Evolutionary conservation across 495 filamentous ascomycete species (phyloP), one percentile per base, ranked within the genome.

Genomic region (Parathielavia appendiculata): DNA sequence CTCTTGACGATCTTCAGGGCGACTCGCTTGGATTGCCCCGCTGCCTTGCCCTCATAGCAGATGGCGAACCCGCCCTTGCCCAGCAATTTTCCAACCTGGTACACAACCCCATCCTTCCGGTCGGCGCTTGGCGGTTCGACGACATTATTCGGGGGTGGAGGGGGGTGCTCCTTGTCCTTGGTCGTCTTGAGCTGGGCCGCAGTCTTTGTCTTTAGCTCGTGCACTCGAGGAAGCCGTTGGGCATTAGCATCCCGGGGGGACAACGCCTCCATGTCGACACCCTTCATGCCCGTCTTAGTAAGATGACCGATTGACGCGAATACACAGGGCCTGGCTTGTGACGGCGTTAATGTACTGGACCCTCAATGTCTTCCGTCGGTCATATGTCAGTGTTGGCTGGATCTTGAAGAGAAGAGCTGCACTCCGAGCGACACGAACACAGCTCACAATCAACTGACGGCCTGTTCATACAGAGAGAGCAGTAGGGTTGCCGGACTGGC

Each of bases 21-120:
- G 63, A 85, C 90, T 40, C 83, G 79, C 51, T 85, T 83, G 58
- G 77, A 81, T 46, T 81, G 83, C 8, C 83, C 81, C 22, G 80
- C 71, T 43, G 90, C 69, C 56, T 86, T 83, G 4, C 90, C 93
- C 52, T 84, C 81, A 57, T 85, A 93, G 71, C 93, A 97, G 30
- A 96, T 87, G 19, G 93, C 93, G 68, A 98, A 98, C 0, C 93
- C 93, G 45, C 93, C 93, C 74, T 93, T 96, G 0, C 93, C 93
- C 44, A 98, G 76, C 53, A 88, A 83, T 41, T 76, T 80, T n/a
- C 92, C 93, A 8, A 91, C 88, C 40, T 83, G 80, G 76, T 96
- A 98, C 51, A 82, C 79, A 58, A 89, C 85, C 51, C 87, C 85
- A 73, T 87, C 79, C 63, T 81, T 79, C 40, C 83, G 81, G 54